Evolutionary conservation across 345 rosid species (phyloP), one percentile per base, ranked within the genome.

Genomic region (Eucalyptus pumila): DNA sequence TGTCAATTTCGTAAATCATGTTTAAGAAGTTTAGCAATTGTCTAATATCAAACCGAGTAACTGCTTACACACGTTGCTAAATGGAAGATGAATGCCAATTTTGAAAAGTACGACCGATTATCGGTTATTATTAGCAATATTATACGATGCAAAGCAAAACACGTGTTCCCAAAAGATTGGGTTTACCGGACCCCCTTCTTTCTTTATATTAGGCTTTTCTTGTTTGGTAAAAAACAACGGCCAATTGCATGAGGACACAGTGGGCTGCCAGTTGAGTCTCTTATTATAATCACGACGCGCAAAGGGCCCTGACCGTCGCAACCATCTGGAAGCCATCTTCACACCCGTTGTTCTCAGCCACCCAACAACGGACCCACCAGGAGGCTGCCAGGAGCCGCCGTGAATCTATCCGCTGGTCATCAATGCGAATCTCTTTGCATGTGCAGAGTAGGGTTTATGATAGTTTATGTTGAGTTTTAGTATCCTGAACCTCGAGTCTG

Each of bases 241-340:
- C 37, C 21, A 7, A 49, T 14, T 65, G 76, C 76, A 4, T 7
- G 37, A 65, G 21, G 0, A 54, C 11, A 54, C 60, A 21, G 27
- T 4, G 76, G 37, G 76, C 19, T n/a, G 11, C 76, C 40, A 7
- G 11, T 65, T 14, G 40, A 65, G 76, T 65, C 37, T n/a, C 76
- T 1, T 6, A 15, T 16, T 16, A 32, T 5, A 34, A 5, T 67
- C 12, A 7, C 3, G 6, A 32, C 0, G 4, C 2, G 42, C 11
- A 9, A 32, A 32, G 42, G 23, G 3, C 76, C 34, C 40, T 7
- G 10, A 65, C 37, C 76, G 11, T n/a, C 23, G 6, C 76, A n/a
- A n/a, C 37, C 4, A n/a, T n/a, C 1, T n/a, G 37, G 37, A 65
- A 67, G 80, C 80, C 21, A 9, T 3, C 34, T 67, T 67, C 2